Evolutionary conservation across 2,329 filamentous ascomycete genomes (phyloP).

Genomic region (Cylindrodendrum hubeiense): DNA sequence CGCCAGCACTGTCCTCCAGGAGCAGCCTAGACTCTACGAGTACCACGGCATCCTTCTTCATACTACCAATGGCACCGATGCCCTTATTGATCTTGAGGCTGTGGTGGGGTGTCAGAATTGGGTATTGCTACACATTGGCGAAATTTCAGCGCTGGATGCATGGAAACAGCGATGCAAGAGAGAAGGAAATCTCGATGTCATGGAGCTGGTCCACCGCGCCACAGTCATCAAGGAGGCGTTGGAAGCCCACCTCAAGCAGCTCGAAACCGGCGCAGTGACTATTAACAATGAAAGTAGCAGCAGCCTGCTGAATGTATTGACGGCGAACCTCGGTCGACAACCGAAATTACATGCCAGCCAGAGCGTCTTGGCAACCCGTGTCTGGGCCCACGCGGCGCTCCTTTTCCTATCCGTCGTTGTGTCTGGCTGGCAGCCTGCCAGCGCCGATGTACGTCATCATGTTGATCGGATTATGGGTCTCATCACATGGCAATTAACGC

Average conservation of each 20-base stretch:
- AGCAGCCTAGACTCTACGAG: background rate
- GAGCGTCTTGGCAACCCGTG: too few relatives aligned
- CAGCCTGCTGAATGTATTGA: too few relatives aligned
- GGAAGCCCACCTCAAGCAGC: background rate
- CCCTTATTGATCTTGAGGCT: background rate
- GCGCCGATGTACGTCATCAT: background rate
- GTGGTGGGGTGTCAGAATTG: constrained; percentile 28
- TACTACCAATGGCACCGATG: rapidly evolving
- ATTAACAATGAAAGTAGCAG: too few relatives aligned
- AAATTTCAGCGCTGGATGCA: background rate
- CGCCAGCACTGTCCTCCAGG: constrained; percentile 8
- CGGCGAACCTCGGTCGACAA: too few relatives aligned
- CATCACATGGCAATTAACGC: background rate
- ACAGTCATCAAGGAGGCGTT: background rate
- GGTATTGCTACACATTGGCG: background rate
- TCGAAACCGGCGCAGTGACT: too few relatives aligned
- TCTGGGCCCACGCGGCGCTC: constrained; percentile 14
- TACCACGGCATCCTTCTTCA: constrained; percentile 9
- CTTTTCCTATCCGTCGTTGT: background rate
- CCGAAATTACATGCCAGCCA: too few relatives aligned
- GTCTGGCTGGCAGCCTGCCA: constrained; percentile 13
- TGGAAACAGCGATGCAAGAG: constrained; percentile 16
- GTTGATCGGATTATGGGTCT: background rate
- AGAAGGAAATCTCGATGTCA: background rate
- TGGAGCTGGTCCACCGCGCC: background rate